Conservation (phyloP, 257 asterid genomes). For the Solanum dulcamara region DNA sequence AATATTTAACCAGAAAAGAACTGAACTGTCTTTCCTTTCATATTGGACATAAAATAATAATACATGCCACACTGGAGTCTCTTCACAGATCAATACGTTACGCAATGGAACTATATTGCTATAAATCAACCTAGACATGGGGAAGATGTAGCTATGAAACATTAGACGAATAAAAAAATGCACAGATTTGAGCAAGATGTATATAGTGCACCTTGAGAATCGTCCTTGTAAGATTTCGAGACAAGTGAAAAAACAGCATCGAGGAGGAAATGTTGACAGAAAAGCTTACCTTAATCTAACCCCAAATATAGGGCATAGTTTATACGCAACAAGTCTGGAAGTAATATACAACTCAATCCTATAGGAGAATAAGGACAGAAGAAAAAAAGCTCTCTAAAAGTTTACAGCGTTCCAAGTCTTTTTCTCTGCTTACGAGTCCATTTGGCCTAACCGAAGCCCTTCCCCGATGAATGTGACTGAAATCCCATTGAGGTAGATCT, state of each 20-base stretch:
- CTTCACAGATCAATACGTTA: background rate
- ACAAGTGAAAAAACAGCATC: background rate
- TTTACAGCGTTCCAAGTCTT: background rate
- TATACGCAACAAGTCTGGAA: background rate
- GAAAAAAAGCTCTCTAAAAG: background rate
- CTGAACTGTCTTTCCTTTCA: background rate
- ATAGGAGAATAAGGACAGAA: background rate
- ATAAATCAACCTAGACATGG: background rate
- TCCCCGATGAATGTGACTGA: background rate
- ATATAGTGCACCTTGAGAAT: background rate
- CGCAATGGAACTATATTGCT: background rate
- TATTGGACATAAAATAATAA: background rate
- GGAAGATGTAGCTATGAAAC: background rate
- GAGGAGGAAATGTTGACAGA: background rate
- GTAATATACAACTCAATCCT: background rate
- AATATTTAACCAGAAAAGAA: background rate
- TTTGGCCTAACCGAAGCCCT: background rate
- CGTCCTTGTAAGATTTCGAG: background rate
- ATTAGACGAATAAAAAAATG: background rate
- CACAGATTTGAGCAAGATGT: background rate
- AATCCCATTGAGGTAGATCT: background rate
- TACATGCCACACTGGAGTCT: background rate
- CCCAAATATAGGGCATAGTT: background rate
- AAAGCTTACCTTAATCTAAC: background rate
- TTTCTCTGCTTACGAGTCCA: background rate